A percentile compares a stretch with the other conserved stretches of the same genome.
Conservation (phyloP, 2,329 filamentous ascomycete genomes). For the Thermothelomyces thermophilus region DNA sequence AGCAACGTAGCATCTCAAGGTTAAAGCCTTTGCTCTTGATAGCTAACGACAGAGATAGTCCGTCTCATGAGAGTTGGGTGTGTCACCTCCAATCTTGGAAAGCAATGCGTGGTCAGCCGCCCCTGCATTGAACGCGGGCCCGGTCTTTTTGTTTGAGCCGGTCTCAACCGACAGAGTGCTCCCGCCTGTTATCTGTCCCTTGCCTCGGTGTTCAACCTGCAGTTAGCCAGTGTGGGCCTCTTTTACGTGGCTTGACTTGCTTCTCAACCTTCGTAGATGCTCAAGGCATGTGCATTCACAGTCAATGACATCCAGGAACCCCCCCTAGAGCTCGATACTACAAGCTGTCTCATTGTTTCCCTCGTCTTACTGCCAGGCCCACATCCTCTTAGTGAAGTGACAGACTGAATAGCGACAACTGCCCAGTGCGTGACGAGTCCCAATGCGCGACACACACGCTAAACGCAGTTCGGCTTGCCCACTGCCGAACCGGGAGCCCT, state of each 20-base stretch:
- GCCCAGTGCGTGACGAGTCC: conserved; percentile 1
- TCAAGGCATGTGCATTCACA: too few relatives aligned
- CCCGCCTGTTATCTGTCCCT: too few relatives aligned
- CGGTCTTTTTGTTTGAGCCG: conserved; percentile 8
- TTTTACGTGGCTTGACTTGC: conserved; percentile 18
- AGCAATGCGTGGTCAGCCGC: not conserved
- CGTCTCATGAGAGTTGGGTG: not conserved
- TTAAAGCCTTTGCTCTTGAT: too few relatives aligned
- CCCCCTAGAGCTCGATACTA: too few relatives aligned
- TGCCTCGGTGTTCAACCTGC: conserved; percentile 9
- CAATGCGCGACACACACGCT: conserved; percentile 9
- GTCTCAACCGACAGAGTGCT: too few relatives aligned
- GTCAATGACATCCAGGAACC: too few relatives aligned
- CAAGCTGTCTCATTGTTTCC: too few relatives aligned
- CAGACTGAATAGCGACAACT: not conserved
- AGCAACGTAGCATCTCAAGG: too few relatives aligned
- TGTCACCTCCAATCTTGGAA: not conserved
- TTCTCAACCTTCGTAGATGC: too few relatives aligned
- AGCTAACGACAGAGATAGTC: not conserved
- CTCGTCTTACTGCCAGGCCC: too few relatives aligned
- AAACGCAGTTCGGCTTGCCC: conserved; percentile 9
- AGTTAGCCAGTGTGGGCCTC: conserved; percentile 16
- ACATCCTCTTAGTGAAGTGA: too few relatives aligned
- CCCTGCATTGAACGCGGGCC: conserved; percentile 14
- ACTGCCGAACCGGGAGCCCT: conserved; percentile 11